A percentile compares a stretch with the other conserved stretches of the same genome.
Evolutionary conservation across 176 grass and related monocot species (phyloP).

Genomic region (Raddia distichophylla): DNA sequence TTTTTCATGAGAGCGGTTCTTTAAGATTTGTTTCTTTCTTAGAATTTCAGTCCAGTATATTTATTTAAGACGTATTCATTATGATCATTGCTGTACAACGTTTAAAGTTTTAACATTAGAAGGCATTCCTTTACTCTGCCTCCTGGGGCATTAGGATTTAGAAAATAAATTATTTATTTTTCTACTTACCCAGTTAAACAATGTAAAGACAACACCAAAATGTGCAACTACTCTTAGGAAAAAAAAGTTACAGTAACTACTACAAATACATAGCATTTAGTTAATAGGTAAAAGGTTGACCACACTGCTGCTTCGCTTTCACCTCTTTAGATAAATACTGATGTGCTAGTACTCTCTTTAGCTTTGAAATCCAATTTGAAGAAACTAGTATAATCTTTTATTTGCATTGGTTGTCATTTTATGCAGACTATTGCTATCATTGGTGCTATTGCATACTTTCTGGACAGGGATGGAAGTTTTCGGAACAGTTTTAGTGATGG

Average conservation of each 20-base stretch:
- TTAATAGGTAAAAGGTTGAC: neutral
- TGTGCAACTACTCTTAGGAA: neutral
- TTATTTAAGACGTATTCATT: neutral
- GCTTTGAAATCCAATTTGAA: constrained; percentile 11
- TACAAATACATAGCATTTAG: neutral
- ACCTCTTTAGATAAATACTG: constrained; percentile 3
- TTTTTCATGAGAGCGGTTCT: constrained; percentile 1
- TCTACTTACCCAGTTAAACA: neutral
- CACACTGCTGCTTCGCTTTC: constrained; percentile 22
- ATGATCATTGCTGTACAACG: neutral
- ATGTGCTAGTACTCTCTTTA: neutral
- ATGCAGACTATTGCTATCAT: constrained; percentile 80
- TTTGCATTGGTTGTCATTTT: neutral
- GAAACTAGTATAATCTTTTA: neutral
- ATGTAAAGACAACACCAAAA: neutral
- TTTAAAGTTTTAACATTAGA: neutral
- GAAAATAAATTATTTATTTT: neutral
- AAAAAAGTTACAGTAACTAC: neutral
- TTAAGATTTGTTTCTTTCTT: neutral
- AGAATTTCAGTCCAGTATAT: neutral
- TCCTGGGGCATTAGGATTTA: neutral
- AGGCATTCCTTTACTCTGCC: neutral
- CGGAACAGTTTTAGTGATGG: constrained; percentile 91
- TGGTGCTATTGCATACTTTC: constrained; percentile 77
- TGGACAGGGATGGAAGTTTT: constrained; percentile 89